Evolutionary conservation across 23 red algal species (phyloP).

Genomic region (Gracilaria caudata): DNA sequence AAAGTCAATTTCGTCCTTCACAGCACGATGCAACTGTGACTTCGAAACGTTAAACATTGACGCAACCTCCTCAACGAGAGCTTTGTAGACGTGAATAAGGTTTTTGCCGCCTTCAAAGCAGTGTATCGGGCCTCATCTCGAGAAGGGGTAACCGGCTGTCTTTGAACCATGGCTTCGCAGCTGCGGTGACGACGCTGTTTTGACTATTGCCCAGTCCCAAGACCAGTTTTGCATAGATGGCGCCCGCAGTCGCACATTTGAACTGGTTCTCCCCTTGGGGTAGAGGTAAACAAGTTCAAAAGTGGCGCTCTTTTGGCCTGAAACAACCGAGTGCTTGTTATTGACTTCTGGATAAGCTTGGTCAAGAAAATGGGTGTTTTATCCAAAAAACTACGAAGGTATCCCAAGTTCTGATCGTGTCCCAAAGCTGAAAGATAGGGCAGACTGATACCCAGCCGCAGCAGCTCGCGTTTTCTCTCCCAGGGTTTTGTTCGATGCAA

Average conservation of each 20-base stretch:
- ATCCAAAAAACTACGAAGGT: no score
- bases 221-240: not conserved
- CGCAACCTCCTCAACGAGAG: not conserved
- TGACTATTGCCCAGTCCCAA: not conserved
- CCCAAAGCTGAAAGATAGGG: no score
- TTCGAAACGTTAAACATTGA: not conserved
- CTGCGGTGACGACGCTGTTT: not conserved
- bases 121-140: not conserved
- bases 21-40: not conserved
- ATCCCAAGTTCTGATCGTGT: no score
- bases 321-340: no score
- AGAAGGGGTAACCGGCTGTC: not conserved
- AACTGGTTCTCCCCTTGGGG: no score
- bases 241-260: no score
- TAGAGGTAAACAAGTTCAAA: not conserved
- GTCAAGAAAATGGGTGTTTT: no score
- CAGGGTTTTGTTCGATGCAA: no score
- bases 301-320: not conserved
- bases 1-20: not conserved
- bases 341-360: no score
- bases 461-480: no score
- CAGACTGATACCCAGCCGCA: no score
- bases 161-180: not conserved
- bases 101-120: not conserved
- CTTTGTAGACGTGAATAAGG: not conserved